Percentiles rank a stretch among this genome's conserved stretches.
These are phyloP conservation scores for Coprinopsis sp. DNA, from an alignment of 768 basidiomycete genomes.

Conservation along the genomic window DNA sequence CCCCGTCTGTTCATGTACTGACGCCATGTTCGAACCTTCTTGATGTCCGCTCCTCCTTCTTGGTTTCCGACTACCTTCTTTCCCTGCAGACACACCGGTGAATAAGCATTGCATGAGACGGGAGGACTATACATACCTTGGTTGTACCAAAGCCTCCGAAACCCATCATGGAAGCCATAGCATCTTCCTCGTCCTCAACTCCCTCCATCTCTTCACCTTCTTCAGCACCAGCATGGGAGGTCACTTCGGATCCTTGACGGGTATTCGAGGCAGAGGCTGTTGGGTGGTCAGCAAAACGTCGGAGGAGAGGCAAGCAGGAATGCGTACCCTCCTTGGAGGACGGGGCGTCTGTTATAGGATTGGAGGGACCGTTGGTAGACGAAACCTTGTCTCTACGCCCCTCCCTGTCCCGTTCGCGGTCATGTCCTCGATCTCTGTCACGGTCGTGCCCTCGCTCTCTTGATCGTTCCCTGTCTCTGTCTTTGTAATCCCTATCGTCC, in stretches of 20 bases:
- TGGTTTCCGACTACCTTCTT: conserved; percentile 82
- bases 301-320: too few relatives aligned
- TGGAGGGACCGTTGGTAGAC: background rate
- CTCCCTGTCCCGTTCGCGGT: conserved; percentile 27
- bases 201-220: conserved; percentile 50
- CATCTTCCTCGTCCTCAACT: conserved; percentile 63
- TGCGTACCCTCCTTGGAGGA: background rate
- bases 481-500: conserved; percentile 30
- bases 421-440: conserved; percentile 34
- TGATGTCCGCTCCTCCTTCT: conserved; percentile 59
- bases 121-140: conserved; percentile 50
- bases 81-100: conserved; percentile 40
- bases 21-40: conserved; percentile 88
- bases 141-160: conserved; percentile 83
- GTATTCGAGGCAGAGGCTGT: background rate
- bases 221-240: conserved; percentile 16
- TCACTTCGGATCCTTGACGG: background rate
- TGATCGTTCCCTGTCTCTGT: conserved; percentile 26
- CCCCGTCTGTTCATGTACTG: conserved; percentile 98
- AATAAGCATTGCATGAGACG: background rate
- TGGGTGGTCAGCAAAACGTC: too few relatives aligned
- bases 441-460: conserved; percentile 26
- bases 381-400: conserved; percentile 16
- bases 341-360: background rate
- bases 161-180: conserved; percentile 91